A percentile compares a stretch with the other conserved stretches of the same genome.
phyloP scores from a whole-genome alignment of 2,329 filamentous ascomycete species.

The Pyrenophora seminiperda region DNA sequence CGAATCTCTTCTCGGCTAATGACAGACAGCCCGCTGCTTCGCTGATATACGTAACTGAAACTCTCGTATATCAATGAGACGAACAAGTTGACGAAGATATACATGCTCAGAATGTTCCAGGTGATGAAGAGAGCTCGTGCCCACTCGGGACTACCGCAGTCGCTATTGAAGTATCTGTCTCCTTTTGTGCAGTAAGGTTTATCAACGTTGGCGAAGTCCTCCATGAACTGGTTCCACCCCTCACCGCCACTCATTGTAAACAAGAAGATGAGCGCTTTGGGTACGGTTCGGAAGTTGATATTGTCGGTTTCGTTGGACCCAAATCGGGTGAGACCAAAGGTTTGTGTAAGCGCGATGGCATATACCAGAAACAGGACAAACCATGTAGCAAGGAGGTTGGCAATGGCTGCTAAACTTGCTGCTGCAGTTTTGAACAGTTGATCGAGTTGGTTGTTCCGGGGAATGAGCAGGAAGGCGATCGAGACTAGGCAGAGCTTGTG shows the following conservation, averaged over 20 bases:
- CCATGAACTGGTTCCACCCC: constrained; percentile 96
- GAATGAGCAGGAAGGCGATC: constrained; percentile 87
- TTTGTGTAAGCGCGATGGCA: constrained; percentile 93
- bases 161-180: constrained; percentile 77
- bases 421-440: constrained; percentile 99
- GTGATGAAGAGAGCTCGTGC: constrained; percentile 87
- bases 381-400: constrained; percentile 94
- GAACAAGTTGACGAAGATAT: constrained; percentile 98
- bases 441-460: constrained; percentile 93
- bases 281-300: constrained; percentile 90
- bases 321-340: constrained; percentile 93
- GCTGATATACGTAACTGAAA: constrained; percentile 98
- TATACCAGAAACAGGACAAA: constrained; percentile 95
- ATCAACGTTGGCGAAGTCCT: constrained; percentile 83
- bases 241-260: constrained; percentile 94
- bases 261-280: constrained; percentile 88
- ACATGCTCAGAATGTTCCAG: constrained; percentile 99
- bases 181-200: constrained; percentile 80
- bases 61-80: constrained; percentile 99
- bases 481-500: constrained; percentile 95
- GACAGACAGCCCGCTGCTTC: constrained; percentile 87
- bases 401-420: constrained; percentile 86
- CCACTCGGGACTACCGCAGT: constrained; percentile 91
- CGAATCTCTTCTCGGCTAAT: constrained; percentile 93
- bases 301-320: constrained; percentile 73